Conservation (phyloP, 495 filamentous ascomycete species). For the Astrothelium subdiscretum region DNA sequence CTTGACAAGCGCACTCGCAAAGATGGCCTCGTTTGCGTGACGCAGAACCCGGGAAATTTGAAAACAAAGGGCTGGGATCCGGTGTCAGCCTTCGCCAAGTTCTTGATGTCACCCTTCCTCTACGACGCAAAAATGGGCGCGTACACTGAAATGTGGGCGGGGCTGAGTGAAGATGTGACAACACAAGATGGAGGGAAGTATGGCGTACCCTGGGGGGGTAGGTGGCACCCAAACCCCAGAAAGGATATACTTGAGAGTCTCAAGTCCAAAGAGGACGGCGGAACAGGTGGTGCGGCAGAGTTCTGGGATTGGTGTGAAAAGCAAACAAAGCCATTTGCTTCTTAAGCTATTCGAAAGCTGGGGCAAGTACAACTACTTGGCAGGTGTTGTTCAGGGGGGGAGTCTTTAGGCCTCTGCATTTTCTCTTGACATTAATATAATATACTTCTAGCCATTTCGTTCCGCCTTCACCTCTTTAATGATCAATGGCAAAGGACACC, state of each 20-base stretch:
- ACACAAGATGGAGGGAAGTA: conserved; percentile 17
- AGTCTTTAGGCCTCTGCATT: no score
- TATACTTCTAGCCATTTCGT: no score
- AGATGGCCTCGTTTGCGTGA: conserved; percentile 21
- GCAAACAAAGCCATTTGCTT: conserved; percentile 8
- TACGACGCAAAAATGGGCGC: conserved; percentile 18
- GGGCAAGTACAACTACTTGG: no score
- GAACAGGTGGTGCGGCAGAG: conserved; percentile 22
- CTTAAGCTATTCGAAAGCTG: not conserved
- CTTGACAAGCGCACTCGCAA: conserved; percentile 16
- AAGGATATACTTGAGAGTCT: conserved; percentile 15
- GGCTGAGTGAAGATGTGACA: conserved; percentile 15
- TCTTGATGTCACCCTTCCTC: conserved; percentile 2
- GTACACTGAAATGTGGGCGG: conserved; percentile 25
- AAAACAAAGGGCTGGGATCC: conserved; percentile 23
- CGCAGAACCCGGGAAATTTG: conserved; percentile 30
- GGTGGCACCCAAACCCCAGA: conserved; percentile 15
- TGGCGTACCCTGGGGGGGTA: conserved; percentile 26
- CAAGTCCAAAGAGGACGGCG: conserved; percentile 13
- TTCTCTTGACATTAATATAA: no score
- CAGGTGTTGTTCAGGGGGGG: no score
- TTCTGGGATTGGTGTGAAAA: conserved; percentile 28
- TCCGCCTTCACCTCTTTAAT: no score
- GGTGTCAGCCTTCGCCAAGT: not conserved
- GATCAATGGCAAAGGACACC: no score